Evolutionary conservation across 2,329 filamentous ascomycete genomes (phyloP).

Genomic region (Elsinoe australis): DNA sequence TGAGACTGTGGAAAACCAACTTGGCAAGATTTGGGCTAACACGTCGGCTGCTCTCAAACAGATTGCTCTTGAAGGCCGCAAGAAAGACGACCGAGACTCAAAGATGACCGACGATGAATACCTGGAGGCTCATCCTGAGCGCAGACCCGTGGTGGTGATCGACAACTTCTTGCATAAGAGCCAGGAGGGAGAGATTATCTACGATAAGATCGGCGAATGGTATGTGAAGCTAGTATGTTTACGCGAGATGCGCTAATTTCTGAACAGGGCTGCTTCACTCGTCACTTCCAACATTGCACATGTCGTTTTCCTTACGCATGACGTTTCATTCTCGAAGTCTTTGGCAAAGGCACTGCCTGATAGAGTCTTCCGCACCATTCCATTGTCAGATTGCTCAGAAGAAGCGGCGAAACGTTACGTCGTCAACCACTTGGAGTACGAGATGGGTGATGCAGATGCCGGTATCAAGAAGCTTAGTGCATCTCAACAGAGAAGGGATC

Average conservation of each 20-base stretch:
- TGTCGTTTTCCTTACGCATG: slow-evolving; percentile 87
- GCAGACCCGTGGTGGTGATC: slow-evolving; percentile 73
- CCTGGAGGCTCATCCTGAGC: slow-evolving; percentile 80
- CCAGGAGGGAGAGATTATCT: slow-evolving; percentile 41
- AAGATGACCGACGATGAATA: slow-evolving; percentile 74
- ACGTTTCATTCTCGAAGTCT: slow-evolving; percentile 80
- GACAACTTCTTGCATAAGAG: slow-evolving; percentile 85
- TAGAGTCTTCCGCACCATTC: slow-evolving; percentile 78
- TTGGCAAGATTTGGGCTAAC: slow-evolving; percentile 83
- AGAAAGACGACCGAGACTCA: slow-evolving; percentile 65
- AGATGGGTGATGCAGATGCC: slow-evolving; percentile 32
- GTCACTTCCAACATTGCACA: slow-evolving; percentile 86
- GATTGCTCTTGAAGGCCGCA: slow-evolving; percentile 62
- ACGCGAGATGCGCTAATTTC: not conserved
- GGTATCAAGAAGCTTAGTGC: slow-evolving; percentile 39
- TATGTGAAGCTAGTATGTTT: slow-evolving; percentile 22
- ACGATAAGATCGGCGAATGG: slow-evolving; percentile 64
- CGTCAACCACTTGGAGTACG: slow-evolving; percentile 64
- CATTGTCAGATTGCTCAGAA: slow-evolving; percentile 74
- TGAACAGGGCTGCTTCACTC: slow-evolving; percentile 60
- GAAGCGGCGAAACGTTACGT: slow-evolving; percentile 85
- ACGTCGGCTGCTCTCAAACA: slow-evolving; percentile 70
- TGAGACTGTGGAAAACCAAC: slow-evolving; percentile 80
- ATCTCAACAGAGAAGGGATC: slow-evolving; percentile 46
- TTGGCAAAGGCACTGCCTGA: slow-evolving; percentile 82